These are phyloP conservation scores for Asterochloris sp. DNA, from an alignment of 139 green algal species.

Conservation along the genomic window DNA sequence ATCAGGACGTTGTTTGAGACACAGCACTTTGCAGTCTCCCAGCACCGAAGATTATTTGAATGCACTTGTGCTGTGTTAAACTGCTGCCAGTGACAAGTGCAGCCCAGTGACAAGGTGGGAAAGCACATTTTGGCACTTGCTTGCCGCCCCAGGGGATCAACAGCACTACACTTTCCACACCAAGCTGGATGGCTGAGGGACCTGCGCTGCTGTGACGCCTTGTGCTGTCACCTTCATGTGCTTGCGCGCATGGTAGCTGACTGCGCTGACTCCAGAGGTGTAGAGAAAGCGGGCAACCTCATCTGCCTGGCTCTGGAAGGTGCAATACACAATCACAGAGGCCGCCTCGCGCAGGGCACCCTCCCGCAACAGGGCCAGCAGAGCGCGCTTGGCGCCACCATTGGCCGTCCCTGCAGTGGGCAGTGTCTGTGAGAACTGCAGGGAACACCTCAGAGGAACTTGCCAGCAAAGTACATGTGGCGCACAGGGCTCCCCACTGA, in stretches of 20 bases:
- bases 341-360: conserved; percentile 30
- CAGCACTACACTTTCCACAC: too few relatives aligned
- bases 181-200: too few relatives aligned
- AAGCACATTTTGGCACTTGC: too few relatives aligned
- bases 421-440: too few relatives aligned
- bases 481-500: neutral
- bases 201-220: neutral
- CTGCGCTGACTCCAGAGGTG: conserved; percentile 39
- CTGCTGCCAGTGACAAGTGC: too few relatives aligned
- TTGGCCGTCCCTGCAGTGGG: conserved; percentile 32
- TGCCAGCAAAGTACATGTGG: neutral
- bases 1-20: too few relatives aligned
- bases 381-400: conserved; percentile 16
- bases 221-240: conserved; percentile 18
- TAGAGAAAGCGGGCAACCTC: conserved; percentile 54
- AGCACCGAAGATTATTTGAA: too few relatives aligned
- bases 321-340: conserved; percentile 73
- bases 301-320: conserved; percentile 68
- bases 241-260: conserved; percentile 72
- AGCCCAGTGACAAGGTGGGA: too few relatives aligned
- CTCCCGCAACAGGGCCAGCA: conserved; percentile 42
- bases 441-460: neutral
- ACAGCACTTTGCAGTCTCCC: too few relatives aligned
- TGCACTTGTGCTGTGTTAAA: too few relatives aligned
- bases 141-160: too few relatives aligned